A percentile compares a stretch with the other conserved stretches of the same genome.
Evolutionary conservation across 768 basidiomycete genomes (phyloP).

Genomic region (Boletellus sp.): DNA sequence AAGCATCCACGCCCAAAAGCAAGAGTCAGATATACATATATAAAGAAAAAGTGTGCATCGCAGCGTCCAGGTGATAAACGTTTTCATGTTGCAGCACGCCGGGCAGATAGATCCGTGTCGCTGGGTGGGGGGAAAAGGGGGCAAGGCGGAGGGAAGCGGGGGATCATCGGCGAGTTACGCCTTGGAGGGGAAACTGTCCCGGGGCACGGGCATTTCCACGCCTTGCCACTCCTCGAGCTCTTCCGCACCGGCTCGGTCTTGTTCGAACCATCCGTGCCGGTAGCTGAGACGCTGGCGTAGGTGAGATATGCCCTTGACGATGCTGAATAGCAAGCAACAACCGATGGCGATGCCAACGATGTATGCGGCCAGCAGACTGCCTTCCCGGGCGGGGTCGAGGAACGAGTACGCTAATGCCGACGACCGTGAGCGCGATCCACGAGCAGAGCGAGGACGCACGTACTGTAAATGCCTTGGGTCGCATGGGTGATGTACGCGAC

Average conservation of each 20-base stretch:
- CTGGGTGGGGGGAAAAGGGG: no score
- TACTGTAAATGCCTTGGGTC: constrained; percentile 64
- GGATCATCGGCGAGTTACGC: constrained; percentile 3
- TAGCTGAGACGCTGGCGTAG: constrained; percentile 36
- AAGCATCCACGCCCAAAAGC: no score
- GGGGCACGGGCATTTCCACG: constrained; percentile 32
- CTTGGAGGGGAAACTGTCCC: constrained; percentile 13
- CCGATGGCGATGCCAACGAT: constrained; percentile 57
- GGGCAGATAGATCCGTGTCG: no score
- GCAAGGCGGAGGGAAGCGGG: no score
- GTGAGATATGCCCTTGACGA: constrained; percentile 41
- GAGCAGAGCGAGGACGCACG: constrained; percentile 21
- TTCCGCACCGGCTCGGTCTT: constrained; percentile 14
- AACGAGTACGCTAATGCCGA: constrained; percentile 57
- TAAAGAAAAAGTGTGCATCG: no score
- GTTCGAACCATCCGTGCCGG: constrained; percentile 8
- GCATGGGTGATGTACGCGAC: constrained; percentile 65
- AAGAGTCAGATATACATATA: no score
- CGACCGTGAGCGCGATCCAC: not conserved
- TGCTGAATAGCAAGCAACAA: constrained; percentile 47
- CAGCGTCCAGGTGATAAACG: no score
- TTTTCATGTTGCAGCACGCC: no score
- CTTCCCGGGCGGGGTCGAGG: constrained; percentile 49
- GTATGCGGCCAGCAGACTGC: constrained; percentile 51
- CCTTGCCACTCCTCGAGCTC: constrained; percentile 46